These are phyloP conservation scores for Excoecaria agallocha DNA, from an alignment of 345 rosid genomes.

Conservation along the genomic window DNA sequence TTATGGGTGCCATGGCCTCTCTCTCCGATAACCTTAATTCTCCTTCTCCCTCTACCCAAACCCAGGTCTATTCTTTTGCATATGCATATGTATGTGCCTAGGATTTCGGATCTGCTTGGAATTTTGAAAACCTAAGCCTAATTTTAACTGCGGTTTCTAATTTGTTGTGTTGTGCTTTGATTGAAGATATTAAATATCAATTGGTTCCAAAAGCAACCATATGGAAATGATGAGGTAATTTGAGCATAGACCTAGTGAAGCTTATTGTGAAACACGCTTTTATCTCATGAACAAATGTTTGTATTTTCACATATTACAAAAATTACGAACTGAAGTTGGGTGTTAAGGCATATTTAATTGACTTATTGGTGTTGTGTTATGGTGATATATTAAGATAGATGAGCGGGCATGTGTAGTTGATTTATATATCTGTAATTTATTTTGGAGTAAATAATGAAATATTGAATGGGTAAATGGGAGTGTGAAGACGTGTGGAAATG, in stretches of 20 bases:
- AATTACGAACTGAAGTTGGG: too few species aligned
- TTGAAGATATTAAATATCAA: constrained; percentile 79
- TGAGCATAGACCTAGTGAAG: too few species aligned
- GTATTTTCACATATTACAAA: too few species aligned
- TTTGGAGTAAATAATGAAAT: too few species aligned
- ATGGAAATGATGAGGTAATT: constrained; percentile 88
- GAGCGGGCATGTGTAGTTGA: too few species aligned
- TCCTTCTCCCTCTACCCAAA: constrained; percentile 74
- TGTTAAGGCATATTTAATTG: too few species aligned
- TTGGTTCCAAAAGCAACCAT: constrained; percentile 81
- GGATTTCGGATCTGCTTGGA: constrained; percentile 7
- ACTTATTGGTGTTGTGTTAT: too few species aligned
- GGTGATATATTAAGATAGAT: too few species aligned
- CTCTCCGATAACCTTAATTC: constrained; percentile 78
- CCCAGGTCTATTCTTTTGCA: constrained; percentile 52
- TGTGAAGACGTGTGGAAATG: background rate
- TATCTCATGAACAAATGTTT: too few species aligned
- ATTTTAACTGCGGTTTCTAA: background rate
- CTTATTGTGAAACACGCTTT: too few species aligned
- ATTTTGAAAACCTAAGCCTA: constrained; percentile 9
- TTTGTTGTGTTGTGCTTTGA: constrained; percentile 8
- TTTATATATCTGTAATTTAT: too few species aligned
- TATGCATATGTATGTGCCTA: background rate
- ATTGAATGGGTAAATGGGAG: too few species aligned
- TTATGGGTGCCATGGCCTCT: constrained; percentile 80